Evolutionary conservation across 306 rosid species (phyloP).

Genomic region (Macrotyloma uniflorum): DNA sequence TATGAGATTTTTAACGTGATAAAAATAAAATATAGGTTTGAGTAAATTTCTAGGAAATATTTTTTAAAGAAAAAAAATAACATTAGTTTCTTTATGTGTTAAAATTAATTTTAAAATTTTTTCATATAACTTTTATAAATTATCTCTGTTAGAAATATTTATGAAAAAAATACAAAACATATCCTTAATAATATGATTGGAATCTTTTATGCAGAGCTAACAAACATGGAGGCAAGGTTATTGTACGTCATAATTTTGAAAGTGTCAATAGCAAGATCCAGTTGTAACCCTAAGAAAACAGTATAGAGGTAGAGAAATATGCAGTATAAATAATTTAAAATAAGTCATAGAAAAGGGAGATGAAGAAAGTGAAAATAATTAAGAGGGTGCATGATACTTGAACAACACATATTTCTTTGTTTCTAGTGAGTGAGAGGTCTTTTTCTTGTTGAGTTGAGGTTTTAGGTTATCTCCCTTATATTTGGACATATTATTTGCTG

Average conservation of each 20-base stretch:
- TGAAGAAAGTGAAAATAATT: neutral
- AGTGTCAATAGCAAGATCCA: neutral
- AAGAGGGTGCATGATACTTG: neutral
- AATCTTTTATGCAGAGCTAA: neutral
- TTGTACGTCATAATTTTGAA: neutral
- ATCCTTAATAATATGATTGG: no score
- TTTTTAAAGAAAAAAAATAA: no score
- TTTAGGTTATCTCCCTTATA: neutral
- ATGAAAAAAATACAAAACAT: no score
- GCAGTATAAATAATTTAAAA: neutral
- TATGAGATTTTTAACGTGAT: no score
- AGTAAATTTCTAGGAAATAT: no score
- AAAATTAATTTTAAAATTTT: no score
- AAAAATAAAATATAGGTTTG: no score
- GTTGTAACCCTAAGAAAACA: neutral
- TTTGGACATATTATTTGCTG: neutral
- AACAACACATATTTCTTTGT: neutral
- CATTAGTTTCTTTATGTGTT: no score
- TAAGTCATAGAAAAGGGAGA: neutral
- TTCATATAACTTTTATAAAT: no score
- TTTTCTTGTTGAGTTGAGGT: constrained; percentile 6
- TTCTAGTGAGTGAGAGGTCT: neutral
- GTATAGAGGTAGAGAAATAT: neutral
- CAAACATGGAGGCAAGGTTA: neutral
- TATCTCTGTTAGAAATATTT: no score